These are phyloP conservation scores for Globisporangium echinulatum DNA, from an alignment of 352 stramenopile species.

Conservation along the genomic window DNA sequence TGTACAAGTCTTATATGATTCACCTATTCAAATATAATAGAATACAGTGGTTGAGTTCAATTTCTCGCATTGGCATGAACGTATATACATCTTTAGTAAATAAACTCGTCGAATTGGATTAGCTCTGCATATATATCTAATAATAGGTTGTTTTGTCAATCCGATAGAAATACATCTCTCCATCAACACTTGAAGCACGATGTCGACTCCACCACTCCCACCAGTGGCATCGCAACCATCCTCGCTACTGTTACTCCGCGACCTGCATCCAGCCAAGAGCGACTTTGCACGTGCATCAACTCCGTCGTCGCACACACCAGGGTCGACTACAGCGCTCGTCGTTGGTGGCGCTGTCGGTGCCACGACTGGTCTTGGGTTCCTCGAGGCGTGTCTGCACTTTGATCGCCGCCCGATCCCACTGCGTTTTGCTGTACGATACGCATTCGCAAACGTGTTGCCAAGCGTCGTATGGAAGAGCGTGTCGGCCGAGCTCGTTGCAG, in stretches of 20 bases:
- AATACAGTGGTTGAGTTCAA: no score
- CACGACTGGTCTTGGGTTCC: slow-evolving; percentile 51
- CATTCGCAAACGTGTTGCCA: slow-evolving; percentile 47
- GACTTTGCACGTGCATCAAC: slow-evolving; percentile 2
- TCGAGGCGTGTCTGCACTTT: slow-evolving; percentile 54
- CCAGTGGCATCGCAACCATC: no score
- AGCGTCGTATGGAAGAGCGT: slow-evolving; percentile 59
- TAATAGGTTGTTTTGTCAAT: no score
- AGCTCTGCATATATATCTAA: no score
- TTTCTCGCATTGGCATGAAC: no score
- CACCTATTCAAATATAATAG: no score
- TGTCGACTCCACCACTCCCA: no score
- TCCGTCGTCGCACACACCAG: neutral
- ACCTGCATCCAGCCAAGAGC: slow-evolving; percentile 3
- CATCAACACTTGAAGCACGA: no score
- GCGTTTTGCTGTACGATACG: slow-evolving; percentile 53
- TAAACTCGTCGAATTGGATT: no score
- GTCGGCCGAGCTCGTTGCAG: slow-evolving; percentile 35
- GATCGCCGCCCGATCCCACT: slow-evolving; percentile 58
- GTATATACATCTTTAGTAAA: no score
- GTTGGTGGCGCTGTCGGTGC: slow-evolving; percentile 15
- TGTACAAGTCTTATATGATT: no score
- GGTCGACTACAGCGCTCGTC: neutral
- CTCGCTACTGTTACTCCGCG: neutral
- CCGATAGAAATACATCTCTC: no score